phyloP scores from a whole-genome alignment of 371 early-diverging fungal species.

The Mortierella sp. region DNA sequence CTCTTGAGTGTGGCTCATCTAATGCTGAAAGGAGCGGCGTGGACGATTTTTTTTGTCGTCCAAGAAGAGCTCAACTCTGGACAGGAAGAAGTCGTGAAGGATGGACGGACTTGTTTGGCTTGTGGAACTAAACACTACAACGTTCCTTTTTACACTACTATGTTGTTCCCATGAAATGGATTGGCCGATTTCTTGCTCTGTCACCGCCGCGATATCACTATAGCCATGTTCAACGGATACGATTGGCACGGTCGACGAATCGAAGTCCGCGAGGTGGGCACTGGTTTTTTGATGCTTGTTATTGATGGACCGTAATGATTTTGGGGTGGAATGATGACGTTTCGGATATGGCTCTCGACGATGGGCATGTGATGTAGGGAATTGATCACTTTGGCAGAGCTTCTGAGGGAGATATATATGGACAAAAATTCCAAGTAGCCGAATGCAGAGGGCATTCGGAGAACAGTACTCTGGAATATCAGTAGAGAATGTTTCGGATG shows the following conservation, averaged over 20 bases:
- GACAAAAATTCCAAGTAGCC: neutral
- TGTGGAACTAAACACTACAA: conserved; percentile 5
- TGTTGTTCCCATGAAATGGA: neutral
- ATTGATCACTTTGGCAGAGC: neutral
- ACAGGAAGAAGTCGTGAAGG: neutral
- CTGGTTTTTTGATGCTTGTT: conserved; percentile 17
- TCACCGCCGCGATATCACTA: conserved; percentile 1
- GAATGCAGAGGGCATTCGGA: neutral
- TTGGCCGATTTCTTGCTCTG: neutral
- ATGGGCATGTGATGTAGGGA: neutral
- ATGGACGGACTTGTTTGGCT: neutral
- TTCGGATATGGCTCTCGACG: neutral
- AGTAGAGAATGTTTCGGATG: neutral
- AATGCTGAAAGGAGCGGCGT: neutral
- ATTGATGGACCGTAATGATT: conserved; percentile 1
- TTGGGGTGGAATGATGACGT: conserved; percentile 2
- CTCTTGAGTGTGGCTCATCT: neutral
- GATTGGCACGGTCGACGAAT: conserved; percentile 81
- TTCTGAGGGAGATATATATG: neutral
- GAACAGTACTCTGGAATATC: neutral
- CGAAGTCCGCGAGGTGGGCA: conserved; percentile 83
- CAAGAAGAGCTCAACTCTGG: neutral
- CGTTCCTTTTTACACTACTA: conserved; percentile 5
- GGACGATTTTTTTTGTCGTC: neutral
- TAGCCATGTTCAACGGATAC: conserved; percentile 79